Conservation (phyloP, 164 flowering plant species). For the Piper longum region DNA sequence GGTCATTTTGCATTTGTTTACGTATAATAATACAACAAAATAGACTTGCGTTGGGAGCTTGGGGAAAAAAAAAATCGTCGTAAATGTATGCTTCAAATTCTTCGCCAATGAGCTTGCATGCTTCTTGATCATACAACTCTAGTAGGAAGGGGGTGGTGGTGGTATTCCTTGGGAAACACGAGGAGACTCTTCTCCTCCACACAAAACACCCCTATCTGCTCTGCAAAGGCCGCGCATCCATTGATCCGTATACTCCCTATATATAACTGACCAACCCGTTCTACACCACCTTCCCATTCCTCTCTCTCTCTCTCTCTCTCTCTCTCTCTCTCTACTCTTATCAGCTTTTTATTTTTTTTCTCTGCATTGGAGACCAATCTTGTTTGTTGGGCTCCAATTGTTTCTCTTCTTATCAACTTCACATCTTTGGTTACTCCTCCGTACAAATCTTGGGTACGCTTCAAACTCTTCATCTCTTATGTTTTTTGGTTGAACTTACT, state of each 20-base stretch:
- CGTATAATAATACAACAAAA: too few relatives aligned
- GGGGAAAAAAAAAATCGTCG: too few relatives aligned
- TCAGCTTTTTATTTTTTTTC: not conserved
- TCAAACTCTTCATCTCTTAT: conserved; percentile 2
- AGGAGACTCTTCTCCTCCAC: conserved; percentile 39
- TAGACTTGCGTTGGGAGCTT: too few relatives aligned
- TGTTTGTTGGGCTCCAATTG: not conserved
- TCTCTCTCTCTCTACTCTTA: not conserved
- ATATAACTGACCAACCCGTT: not conserved
- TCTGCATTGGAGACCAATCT: not conserved
- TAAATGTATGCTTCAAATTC: too few relatives aligned
- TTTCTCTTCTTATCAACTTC: not conserved
- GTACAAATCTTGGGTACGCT: not conserved
- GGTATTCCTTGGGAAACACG: not conserved
- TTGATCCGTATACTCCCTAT: not conserved
- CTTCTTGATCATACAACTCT: too few relatives aligned
- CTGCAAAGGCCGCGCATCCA: conserved; percentile 33
- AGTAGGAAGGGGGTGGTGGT: too few relatives aligned
- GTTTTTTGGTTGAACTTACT: not conserved
- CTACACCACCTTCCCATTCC: not conserved
- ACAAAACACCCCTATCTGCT: conserved; percentile 63
- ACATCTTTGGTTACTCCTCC: not conserved
- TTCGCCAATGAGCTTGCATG: too few relatives aligned
- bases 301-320: conserved; percentile 6
- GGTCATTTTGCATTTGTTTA: too few relatives aligned